phyloP scores from a whole-genome alignment of 305 asterid species.

The Fraxinus sp. region DNA sequence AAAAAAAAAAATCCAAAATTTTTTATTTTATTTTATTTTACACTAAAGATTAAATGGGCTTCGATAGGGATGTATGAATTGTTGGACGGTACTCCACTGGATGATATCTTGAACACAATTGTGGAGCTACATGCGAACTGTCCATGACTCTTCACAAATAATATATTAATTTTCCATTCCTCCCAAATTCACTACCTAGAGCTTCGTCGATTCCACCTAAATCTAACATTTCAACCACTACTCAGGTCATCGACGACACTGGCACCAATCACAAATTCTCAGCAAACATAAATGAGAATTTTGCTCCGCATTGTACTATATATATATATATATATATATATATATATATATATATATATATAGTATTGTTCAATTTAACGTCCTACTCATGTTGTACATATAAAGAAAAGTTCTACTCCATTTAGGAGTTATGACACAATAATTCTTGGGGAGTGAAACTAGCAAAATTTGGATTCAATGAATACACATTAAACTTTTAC shows the following conservation, averaged over 20 bases:
- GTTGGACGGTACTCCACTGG: neutral
- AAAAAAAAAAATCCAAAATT: no score
- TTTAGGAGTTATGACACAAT: neutral
- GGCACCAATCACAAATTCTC: neutral
- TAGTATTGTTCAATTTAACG: no score
- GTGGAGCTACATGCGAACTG: neutral
- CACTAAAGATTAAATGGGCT: neutral
- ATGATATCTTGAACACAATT: neutral
- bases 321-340: no score
- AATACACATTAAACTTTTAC: neutral
- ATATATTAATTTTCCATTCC: neutral
- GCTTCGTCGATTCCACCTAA: neutral
- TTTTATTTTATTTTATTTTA: no score
- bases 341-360: no score
- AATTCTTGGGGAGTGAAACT: neutral
- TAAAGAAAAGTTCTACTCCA: neutral
- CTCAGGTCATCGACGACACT: neutral
- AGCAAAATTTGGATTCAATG: slow-evolving; percentile 10
- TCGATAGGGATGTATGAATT: neutral
- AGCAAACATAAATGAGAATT: neutral
- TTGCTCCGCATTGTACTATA: neutral
- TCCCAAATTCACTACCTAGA: neutral
- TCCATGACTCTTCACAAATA: neutral
- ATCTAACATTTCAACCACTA: neutral
- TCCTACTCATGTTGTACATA: neutral